Base-by-base conservation (phyloP, 257 asterid species). In the Rauvolfia tetraphylla region DNA sequence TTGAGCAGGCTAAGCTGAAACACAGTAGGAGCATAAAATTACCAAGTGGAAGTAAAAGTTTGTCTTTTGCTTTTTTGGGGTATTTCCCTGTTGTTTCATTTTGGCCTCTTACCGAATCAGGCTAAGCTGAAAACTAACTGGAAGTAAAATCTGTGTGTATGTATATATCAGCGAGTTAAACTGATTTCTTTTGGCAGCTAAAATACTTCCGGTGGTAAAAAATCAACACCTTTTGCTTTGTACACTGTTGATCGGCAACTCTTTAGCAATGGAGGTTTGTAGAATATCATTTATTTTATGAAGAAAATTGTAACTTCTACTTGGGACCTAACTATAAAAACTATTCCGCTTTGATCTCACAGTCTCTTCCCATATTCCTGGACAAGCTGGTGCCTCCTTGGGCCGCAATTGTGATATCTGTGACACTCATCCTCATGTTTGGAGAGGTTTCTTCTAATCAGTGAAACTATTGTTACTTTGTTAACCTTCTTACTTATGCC, bases 181-280 rank as follows among this genome's bases (percentile, higher is more conserved):
- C 17, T 41, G 2, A 71, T 68, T 44, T 65, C 46, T 73, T 71
- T 70, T 86, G 82, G 79, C 98, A 95, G 99, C 96, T 79, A 95
- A 93, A 86, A 95, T 95, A 80, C 88, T 95, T 83, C 96, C 97
- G 20, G 96, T 93, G 83, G 99, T 95, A 78, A 95, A 95, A 85
- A 95, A 95, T 85, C 99, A 95, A 73, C 99, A 95, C 84, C 95
- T 93, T 68, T 86, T 95, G 96, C 96, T 95, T 67, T 95, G 99
- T 85, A 95, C 99, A n/a, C 97, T 95, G 87, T 95, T 95, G 96
- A 95, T 95, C 56, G 99, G 99, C 70, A 95, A 95, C 89, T 89
- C 99, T 81, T 82, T 95, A 76, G 99, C 99, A 8, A 95, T 95
- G 99, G 99, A 95, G 99, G 99, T 93, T 65, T 80, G 95, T 81